These are phyloP conservation scores for Pseudogymnoascus sp. DNA, from an alignment of 2,329 filamentous ascomycete genomes.

Conservation along the genomic window DNA sequence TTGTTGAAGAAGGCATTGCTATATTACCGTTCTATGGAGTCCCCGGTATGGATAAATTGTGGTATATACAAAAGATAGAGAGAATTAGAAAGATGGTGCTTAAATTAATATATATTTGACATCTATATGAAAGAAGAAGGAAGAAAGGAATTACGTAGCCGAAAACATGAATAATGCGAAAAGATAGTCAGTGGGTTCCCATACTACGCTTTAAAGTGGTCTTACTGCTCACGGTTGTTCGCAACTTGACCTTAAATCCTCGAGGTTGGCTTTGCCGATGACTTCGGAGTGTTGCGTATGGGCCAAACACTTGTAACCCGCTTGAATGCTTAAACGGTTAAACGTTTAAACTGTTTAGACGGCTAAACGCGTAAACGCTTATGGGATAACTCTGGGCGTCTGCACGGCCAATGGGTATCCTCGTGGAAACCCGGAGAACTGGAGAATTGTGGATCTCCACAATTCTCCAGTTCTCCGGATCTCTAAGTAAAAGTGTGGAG, in stretches of 20 bases:
- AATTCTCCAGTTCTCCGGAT: background rate
- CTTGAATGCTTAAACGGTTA: background rate
- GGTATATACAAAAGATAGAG: background rate
- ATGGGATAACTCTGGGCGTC: background rate
- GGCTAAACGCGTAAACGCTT: background rate
- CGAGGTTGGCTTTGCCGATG: background rate
- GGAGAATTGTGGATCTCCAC: background rate
- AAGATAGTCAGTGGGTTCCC: background rate
- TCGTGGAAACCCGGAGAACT: background rate
- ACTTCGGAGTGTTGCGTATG: background rate
- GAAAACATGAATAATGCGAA: background rate
- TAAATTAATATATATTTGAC: background rate
- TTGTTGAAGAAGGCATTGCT: background rate
- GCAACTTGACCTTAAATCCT: background rate
- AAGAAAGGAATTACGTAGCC: background rate
- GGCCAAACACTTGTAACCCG: conserved; percentile 9
- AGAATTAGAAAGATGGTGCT: background rate
- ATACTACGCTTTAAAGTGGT: background rate
- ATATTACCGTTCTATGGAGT: background rate
- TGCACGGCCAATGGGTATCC: background rate
- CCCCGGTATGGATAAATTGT: background rate
- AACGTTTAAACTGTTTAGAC: background rate
- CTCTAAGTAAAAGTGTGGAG: background rate
- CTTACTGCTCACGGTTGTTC: background rate
- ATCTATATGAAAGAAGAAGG: background rate